Base-by-base conservation (phyloP, 1,284 basidiomycete genomes). In the Bondarzewia mesenterica region DNA sequence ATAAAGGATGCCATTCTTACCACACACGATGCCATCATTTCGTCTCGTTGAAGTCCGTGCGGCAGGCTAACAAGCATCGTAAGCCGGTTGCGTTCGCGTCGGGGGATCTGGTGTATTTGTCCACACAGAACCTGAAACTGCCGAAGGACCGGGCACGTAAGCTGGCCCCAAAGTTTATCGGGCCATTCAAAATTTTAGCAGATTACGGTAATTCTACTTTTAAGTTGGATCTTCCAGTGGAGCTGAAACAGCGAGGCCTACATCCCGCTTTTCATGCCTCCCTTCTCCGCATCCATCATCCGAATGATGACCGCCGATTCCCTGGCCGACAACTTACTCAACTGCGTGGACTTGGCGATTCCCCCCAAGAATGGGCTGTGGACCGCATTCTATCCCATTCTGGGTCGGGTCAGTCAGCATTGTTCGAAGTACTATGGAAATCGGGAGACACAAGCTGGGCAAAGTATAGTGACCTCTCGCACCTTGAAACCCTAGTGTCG, bases 361-460 rank as follows among this genome's bases (percentile, higher is more conserved):
- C 54, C 2, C 50, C 54, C 2, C 63, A 70, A 43, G n/a, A n/a
- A n/a, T 69, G 63, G 63, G 56, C 55, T 1, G 60, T 70, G 0
- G 56, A 68, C 4, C 42, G 56, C 1, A 66, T 72, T 0, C 8
- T 61, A 0, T 35, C 52, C 0, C 69, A 72, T 46, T 22, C 48
- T 1, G 64, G 67, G n/a, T 50, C 54, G 18, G 61, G 59, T 0
- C 37, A 42, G 1, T 35, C 49, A 0, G 38, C 62, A 0, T 12
- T 57, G 3, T 71, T 70, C 46, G 50, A 66, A 15, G 53, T 72
- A 0, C 39, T 50, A 15, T 73, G 68, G 64, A 57, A 54, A 10
- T 36, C 60, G 0, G 69, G 69, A 0, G 66, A 72, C 48, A 38
- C 40, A 0, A 65, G 60, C 0, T 70, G 68, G 67, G 50, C 61